These are phyloP conservation scores for Wickerhamiella spandovensis DNA, from an alignment of 805 yeast genomes.

Conservation along the genomic window DNA sequence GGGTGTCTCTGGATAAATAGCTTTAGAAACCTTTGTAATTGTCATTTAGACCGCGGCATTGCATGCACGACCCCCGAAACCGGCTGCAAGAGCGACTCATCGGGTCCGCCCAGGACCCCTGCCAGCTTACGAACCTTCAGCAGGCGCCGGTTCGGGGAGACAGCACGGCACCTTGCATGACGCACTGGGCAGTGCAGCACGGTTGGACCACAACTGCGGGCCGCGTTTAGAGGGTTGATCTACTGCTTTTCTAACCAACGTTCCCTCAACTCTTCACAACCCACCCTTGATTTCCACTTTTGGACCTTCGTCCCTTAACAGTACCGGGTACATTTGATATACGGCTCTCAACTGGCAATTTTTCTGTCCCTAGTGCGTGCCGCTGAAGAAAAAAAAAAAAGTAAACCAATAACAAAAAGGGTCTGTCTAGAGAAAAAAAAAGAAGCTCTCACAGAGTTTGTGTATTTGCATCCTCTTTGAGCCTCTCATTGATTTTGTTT, in stretches of 20 bases:
- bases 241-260: background rate
- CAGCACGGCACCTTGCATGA: slow-evolving; percentile 1
- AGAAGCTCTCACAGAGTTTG: background rate
- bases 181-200: background rate
- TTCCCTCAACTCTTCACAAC: background rate
- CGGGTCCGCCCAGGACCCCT: background rate
- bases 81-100: background rate
- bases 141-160: background rate
- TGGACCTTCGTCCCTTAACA: background rate
- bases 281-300: background rate
- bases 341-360: background rate
- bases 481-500: background rate
- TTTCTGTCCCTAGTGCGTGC: background rate
- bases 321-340: background rate
- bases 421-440: background rate
- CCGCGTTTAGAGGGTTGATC: background rate
- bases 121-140: background rate
- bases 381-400: background rate
- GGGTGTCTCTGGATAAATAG: no score
- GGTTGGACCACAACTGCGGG: background rate
- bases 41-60: background rate
- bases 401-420: background rate
- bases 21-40: no score
- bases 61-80: background rate
- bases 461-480: background rate